These are phyloP conservation scores for Solanum chiquidenum DNA, from an alignment of 257 asterid species.

Conservation along the genomic window DNA sequence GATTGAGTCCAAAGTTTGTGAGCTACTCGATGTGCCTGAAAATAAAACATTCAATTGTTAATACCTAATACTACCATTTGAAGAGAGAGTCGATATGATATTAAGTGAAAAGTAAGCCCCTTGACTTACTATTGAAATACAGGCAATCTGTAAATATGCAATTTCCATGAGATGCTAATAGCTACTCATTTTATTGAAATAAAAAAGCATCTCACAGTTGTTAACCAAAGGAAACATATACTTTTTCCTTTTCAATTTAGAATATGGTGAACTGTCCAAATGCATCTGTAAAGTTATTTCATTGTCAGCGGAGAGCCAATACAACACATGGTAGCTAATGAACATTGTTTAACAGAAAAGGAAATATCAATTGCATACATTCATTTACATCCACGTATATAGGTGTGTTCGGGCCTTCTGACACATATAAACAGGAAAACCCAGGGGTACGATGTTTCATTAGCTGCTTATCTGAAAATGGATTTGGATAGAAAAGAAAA, in stretches of 20 bases:
- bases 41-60: background rate
- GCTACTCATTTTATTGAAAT: background rate
- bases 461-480: background rate
- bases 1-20: constrained; percentile 34
- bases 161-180: background rate
- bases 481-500: background rate
- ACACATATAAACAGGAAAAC: background rate
- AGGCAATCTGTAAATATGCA: background rate
- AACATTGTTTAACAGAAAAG: background rate
- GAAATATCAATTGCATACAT: background rate
- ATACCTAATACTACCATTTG: too few relatives aligned
- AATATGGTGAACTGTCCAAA: background rate
- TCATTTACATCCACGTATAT: background rate
- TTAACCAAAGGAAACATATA: background rate
- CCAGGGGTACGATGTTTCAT: background rate
- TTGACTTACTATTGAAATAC: background rate
- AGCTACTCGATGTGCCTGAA: constrained; percentile 31
- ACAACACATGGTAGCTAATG: background rate
- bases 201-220: background rate
- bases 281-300: background rate
- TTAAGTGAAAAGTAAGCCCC: background rate
- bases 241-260: background rate
- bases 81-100: background rate
- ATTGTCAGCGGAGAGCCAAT: background rate
- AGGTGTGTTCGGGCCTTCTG: background rate